Conservation (phyloP, 768 basidiomycete genomes). For the Rhodocollybia butyracea region DNA sequence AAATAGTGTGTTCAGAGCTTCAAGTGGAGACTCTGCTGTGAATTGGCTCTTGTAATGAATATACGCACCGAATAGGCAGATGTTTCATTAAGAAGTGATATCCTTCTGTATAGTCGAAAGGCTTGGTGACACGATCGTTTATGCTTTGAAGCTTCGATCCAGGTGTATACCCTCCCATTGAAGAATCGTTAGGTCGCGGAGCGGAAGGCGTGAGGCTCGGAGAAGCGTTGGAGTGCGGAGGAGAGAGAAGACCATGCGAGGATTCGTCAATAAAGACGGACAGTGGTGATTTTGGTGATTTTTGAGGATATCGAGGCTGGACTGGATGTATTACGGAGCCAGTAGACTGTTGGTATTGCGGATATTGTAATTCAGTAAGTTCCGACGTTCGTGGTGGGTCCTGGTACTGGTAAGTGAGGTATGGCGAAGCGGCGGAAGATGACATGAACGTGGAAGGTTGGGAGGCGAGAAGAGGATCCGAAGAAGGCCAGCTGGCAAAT, state of each 20-base stretch:
- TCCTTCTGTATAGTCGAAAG: conserved; percentile 94
- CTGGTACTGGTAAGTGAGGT: conserved; percentile 45
- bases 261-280: conserved; percentile 24
- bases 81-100: conserved; percentile 98
- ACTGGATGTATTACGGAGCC: conserved; percentile 35
- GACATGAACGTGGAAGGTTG: conserved; percentile 18
- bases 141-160: conserved; percentile 51
- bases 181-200: conserved; percentile 30
- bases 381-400: conserved; percentile 33
- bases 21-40: conserved; percentile 41
- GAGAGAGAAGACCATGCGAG: conserved; percentile 30
- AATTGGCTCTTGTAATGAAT: conserved; percentile 27
- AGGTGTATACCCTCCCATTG: conserved; percentile 15
- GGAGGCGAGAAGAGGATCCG: conserved; percentile 28
- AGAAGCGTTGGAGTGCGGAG: conserved; percentile 37
- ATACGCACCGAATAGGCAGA: conserved; percentile 73
- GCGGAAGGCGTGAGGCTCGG: conserved; percentile 38
- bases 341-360: conserved; percentile 22
- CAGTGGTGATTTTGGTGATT: conserved; percentile 38
- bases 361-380: conserved; percentile 37
- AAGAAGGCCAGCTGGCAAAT: conserved; percentile 41
- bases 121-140: conserved; percentile 64
- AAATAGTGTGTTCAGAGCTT: no score
- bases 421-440: conserved; percentile 18
- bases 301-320: conserved; percentile 52